Percentiles rank a stretch among this genome's conserved stretches.
phyloP scores from a whole-genome alignment of 1,284 basidiomycete genomes.

The Rhodotorula sp. region DNA sequence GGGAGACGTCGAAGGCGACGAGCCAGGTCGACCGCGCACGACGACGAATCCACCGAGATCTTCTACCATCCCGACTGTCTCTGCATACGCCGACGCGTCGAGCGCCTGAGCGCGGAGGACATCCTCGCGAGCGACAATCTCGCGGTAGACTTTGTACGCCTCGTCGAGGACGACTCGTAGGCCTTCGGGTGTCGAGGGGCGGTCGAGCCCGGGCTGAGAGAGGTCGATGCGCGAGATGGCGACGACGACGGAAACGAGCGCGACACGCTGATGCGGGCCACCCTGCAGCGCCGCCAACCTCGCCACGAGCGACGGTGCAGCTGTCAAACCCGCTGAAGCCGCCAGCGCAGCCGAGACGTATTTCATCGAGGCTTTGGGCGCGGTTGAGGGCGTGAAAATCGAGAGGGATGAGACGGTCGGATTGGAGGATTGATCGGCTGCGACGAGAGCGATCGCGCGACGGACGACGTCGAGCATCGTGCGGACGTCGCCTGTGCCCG shows the following conservation, averaged over 20 bases:
- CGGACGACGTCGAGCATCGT: constrained; percentile 49
- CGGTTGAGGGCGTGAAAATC: constrained; percentile 16
- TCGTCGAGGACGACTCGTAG: constrained; percentile 8
- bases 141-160: constrained; percentile 23
- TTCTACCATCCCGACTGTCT: constrained; percentile 28
- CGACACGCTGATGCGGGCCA: constrained; percentile 26
- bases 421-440: neutral
- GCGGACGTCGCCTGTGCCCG: constrained; percentile 50
- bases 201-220: constrained; percentile 6
- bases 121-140: constrained; percentile 7
- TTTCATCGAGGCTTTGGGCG: constrained; percentile 44
- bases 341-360: constrained; percentile 47
- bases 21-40: constrained; percentile 5
- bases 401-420: neutral
- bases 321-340: constrained; percentile 33
- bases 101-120: neutral
- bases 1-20: constrained; percentile 3
- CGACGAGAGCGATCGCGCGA: constrained; percentile 45
- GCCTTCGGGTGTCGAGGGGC: neutral
- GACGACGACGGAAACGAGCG: constrained; percentile 24
- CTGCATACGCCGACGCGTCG: constrained; percentile 1
- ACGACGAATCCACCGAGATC: constrained; percentile 20
- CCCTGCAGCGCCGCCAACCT: constrained; percentile 17
- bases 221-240: constrained; percentile 16
- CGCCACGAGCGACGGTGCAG: constrained; percentile 13